phyloP scores from a whole-genome alignment of 352 stramenopile species.

The Blastocystis sp. region DNA sequence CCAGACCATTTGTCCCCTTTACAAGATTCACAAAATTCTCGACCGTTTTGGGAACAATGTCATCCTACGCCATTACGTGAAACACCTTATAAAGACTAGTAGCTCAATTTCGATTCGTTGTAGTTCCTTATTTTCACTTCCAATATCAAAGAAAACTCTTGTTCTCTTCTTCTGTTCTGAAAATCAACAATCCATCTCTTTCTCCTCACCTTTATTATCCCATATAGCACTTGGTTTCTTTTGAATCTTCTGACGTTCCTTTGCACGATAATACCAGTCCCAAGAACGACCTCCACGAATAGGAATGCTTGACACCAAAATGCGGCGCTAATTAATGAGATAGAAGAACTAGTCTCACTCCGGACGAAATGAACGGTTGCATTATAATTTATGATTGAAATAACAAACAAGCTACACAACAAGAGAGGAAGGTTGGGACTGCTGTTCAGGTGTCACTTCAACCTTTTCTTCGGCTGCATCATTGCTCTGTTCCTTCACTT shows the following conservation, averaged over 20 bases:
- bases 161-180: slow-evolving; percentile 51
- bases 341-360: not conserved
- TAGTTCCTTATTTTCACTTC: not conserved
- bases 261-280: slow-evolving; percentile 67
- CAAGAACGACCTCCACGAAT: slow-evolving; percentile 41
- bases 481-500: not conserved
- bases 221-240: slow-evolving; percentile 43
- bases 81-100: not conserved
- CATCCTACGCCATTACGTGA: not conserved
- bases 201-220: slow-evolving; percentile 32
- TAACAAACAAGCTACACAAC: not conserved
- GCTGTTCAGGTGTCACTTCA: not conserved
- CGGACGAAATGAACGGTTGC: slow-evolving; percentile 37
- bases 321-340: not conserved
- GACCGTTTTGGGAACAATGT: slow-evolving; percentile 56
- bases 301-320: slow-evolving; percentile 28
- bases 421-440: not conserved
- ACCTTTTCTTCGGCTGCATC: not conserved
- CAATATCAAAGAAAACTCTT: slow-evolving; percentile 60
- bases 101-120: slow-evolving; percentile 59
- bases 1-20: slow-evolving; percentile 41
- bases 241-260: slow-evolving; percentile 63
- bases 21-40: slow-evolving; percentile 65
- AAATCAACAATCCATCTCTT: not conserved
- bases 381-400: slow-evolving; percentile 2